Evolutionary conservation across 2,329 filamentous ascomycete genomes (phyloP).

Genomic region (Tolypocladium tundrense): DNA sequence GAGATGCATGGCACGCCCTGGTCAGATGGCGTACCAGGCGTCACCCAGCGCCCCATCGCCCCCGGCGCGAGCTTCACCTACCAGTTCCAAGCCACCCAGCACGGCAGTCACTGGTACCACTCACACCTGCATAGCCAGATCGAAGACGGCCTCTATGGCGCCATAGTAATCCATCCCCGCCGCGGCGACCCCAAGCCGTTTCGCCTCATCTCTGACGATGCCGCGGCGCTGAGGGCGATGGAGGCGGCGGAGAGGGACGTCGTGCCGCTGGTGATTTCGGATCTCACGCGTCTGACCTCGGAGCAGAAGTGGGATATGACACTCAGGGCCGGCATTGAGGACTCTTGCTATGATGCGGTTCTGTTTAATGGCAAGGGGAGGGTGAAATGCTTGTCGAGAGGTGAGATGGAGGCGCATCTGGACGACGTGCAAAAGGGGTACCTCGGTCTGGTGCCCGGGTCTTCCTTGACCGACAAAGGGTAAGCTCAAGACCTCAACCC

Average conservation of each 20-base stretch:
- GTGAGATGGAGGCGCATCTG: conserved; percentile 29
- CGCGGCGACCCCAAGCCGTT: conserved; percentile 31
- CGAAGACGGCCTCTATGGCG: conserved; percentile 49
- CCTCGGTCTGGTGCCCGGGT: conserved; percentile 16
- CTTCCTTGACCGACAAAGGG: conserved; percentile 30
- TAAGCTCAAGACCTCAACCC: conserved; percentile 8
- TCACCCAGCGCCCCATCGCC: conserved; percentile 41
- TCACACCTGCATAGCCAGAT: conserved; percentile 45
- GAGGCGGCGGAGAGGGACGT: conserved; percentile 35
- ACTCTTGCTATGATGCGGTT: conserved; percentile 48
- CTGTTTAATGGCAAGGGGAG: conserved; percentile 52
- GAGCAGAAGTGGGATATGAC: conserved; percentile 34
- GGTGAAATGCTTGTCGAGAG: conserved; percentile 37
- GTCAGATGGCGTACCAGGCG: conserved; percentile 50
- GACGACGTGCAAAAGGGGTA: conserved; percentile 18
- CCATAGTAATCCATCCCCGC: conserved; percentile 38
- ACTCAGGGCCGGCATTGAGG: conserved; percentile 32
- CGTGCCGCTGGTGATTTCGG: conserved; percentile 40
- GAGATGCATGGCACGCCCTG: conserved; percentile 43
- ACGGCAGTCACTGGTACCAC: conserved; percentile 54
- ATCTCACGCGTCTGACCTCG: conserved; percentile 46
- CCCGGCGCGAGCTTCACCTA: conserved; percentile 31
- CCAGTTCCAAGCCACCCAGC: conserved; percentile 42
- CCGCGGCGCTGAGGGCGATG: conserved; percentile 31
- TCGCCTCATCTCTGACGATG: conserved; percentile 28